phyloP scores from a whole-genome alignment of 345 rosid species.

The Populus simonii region DNA sequence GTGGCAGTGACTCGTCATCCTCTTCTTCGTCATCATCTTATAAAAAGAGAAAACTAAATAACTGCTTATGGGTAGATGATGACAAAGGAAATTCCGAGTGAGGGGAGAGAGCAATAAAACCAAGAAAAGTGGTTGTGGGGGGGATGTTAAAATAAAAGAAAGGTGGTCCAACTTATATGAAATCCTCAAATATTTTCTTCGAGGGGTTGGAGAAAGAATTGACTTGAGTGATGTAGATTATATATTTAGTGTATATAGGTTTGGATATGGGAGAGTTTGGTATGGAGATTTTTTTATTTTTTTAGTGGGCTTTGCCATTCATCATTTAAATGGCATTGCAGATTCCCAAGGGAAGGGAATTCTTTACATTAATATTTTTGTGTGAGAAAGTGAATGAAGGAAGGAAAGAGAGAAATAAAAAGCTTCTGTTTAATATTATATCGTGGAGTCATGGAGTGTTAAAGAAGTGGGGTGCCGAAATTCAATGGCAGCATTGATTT shows the following conservation, averaged over 20 bases:
- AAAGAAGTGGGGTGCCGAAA: conserved; percentile 32
- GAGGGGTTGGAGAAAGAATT: conserved; percentile 36
- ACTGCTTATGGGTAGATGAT: conserved; percentile 59
- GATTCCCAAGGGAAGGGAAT: conserved; percentile 86
- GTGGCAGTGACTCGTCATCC: conserved; percentile 47
- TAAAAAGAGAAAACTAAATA: conserved; percentile 73
- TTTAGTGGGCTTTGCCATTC: conserved; percentile 52
- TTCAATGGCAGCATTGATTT: conserved; percentile 47
- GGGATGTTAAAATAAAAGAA: background rate
- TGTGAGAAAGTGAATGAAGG: conserved; percentile 29
- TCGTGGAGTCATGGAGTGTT: conserved; percentile 27
- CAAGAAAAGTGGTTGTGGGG: background rate
- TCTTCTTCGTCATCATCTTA: conserved; percentile 46
- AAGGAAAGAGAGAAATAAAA: background rate
- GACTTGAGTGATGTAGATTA: conserved; percentile 39
- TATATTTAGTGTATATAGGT: conserved; percentile 19
- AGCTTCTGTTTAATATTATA: conserved; percentile 13
- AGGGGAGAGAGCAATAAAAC: conserved; percentile 18
- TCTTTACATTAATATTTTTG: conserved; percentile 19
- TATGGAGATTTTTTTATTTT: conserved; percentile 37
- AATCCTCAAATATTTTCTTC: conserved; percentile 47
- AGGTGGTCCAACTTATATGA: conserved; percentile 34
- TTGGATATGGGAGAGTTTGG: conserved; percentile 34
- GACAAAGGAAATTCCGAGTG: conserved; percentile 55
- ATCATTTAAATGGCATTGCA: conserved; percentile 47